phyloP scores from a whole-genome alignment of 768 basidiomycete genomes.

The Coprinopsis strossmayeri region DNA sequence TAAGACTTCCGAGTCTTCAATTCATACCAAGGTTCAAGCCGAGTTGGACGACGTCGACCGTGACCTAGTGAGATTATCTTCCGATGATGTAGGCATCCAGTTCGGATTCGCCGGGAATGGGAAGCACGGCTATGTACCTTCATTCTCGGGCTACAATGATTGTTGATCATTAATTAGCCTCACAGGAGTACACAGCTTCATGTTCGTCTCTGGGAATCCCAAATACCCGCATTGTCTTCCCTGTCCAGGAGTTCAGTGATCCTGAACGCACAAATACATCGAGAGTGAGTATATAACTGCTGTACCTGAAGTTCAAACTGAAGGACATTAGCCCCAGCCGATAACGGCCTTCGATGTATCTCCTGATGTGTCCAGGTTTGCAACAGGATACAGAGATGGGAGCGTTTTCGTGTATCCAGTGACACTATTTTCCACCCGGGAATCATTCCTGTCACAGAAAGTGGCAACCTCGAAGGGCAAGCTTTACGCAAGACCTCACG shows the following conservation, averaged over 20 bases:
- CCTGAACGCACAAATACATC: constrained; percentile 35
- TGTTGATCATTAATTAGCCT: not conserved
- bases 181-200: constrained; percentile 36
- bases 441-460: constrained; percentile 12
- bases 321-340: constrained; percentile 48
- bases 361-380: constrained; percentile 51
- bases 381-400: constrained; percentile 56
- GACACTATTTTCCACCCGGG: constrained; percentile 16
- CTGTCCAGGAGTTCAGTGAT: constrained; percentile 46
- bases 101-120: constrained; percentile 24
- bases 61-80: constrained; percentile 37
- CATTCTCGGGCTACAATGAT: not conserved
- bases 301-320: too few relatives aligned
- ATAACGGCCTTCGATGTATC: constrained; percentile 62
- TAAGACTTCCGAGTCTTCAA: constrained; percentile 39
- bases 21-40: constrained; percentile 59
- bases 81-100: constrained; percentile 44
- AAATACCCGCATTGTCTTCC: constrained; percentile 40
- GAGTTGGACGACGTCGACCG: constrained; percentile 48
- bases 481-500: constrained; percentile 34
- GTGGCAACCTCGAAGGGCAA: constrained; percentile 23
- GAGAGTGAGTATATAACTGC: constrained; percentile 33
- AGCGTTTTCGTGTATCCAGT: constrained; percentile 45
- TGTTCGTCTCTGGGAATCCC: constrained; percentile 43
- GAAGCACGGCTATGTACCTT: constrained; percentile 14